Evolutionary conservation across 140 eudicot genomes (phyloP).

Genomic region (Ambrosia hybrid): DNA sequence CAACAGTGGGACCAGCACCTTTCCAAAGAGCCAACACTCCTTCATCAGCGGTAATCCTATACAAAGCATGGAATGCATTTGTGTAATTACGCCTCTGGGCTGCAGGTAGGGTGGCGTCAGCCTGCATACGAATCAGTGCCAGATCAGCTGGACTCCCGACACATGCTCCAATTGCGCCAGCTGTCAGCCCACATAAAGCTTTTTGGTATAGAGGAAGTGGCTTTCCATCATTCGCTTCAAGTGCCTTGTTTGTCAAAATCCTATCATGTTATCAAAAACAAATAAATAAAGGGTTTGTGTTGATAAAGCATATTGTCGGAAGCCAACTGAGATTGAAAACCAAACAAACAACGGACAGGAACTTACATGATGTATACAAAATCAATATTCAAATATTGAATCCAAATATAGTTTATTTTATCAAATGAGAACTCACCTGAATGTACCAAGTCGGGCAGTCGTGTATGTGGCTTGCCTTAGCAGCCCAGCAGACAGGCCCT

Average conservation of each 20-base stretch:
- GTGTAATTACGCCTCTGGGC: conserved; percentile 79
- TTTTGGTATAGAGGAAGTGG: conserved; percentile 80
- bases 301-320: neutral
- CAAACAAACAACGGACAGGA: neutral
- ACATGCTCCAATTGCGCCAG: conserved; percentile 87
- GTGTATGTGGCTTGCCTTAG: too few relatives aligned
- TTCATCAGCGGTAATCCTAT: conserved; percentile 67
- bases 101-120: conserved; percentile 70
- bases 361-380: neutral
- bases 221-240: conserved; percentile 81
- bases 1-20: conserved; percentile 90
- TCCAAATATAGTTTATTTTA: neutral
- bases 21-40: conserved; percentile 84
- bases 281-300: conserved; percentile 1
- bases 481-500: too few relatives aligned
- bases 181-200: conserved; percentile 85
- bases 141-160: conserved; percentile 82
- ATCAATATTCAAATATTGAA: neutral
- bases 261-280: conserved; percentile 27
- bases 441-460: too few relatives aligned
- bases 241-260: conserved; percentile 71
- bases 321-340: neutral
- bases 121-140: conserved; percentile 87
- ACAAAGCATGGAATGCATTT: conserved; percentile 80
- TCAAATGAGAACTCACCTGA: too few relatives aligned